Conservation (phyloP, 331 rosid species). For the Erythrophleum ivorense region DNA sequence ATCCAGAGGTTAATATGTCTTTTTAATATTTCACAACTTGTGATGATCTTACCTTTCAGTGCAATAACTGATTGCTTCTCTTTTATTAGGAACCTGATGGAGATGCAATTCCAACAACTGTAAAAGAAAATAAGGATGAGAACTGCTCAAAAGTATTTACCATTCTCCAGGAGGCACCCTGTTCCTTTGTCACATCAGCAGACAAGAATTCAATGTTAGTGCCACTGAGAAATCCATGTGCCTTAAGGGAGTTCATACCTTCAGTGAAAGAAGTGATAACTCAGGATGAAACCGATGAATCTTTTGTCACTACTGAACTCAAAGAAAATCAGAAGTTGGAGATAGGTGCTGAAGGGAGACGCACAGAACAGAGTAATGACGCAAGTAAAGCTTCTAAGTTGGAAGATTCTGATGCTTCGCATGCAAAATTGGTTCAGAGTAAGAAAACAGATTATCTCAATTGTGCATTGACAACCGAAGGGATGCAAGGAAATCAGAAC, state of each 20-base stretch:
- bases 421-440: conserved; percentile 50
- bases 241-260: conserved; percentile 68
- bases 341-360: conserved; percentile 53
- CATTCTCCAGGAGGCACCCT: conserved; percentile 61
- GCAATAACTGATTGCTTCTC: conserved; percentile 35
- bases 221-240: conserved; percentile 49
- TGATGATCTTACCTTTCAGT: conserved; percentile 27
- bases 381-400: conserved; percentile 52
- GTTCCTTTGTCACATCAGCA: conserved; percentile 67
- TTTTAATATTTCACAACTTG: conserved; percentile 20
- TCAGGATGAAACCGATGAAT: conserved; percentile 56
- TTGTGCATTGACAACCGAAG: conserved; percentile 59
- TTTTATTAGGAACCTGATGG: conserved; percentile 55
- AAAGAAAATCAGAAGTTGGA: conserved; percentile 55
- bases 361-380: conserved; percentile 53
- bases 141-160: conserved; percentile 58
- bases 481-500: conserved; percentile 71
- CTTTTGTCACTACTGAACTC: conserved; percentile 54
- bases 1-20: conserved; percentile 63
- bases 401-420: conserved; percentile 53
- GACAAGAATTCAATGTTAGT: conserved; percentile 52
- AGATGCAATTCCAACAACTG: conserved; percentile 56
- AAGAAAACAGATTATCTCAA: conserved; percentile 62
- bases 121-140: conserved; percentile 58
- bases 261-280: conserved; percentile 56